Conservation (phyloP, 75 land plant genomes). For the Cryptomeria japonica region DNA sequence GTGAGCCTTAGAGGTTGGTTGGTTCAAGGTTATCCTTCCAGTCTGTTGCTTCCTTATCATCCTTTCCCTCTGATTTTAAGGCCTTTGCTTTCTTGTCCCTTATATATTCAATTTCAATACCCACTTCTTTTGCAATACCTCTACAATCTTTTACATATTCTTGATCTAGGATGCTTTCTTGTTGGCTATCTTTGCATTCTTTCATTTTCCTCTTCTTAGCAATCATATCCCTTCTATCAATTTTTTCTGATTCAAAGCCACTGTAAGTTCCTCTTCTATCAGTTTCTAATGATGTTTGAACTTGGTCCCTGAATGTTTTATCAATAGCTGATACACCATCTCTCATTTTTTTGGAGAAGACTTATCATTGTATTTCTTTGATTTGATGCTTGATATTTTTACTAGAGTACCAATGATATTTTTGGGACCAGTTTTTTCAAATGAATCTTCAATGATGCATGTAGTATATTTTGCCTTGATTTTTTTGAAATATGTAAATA, state of each 20-base stretch:
- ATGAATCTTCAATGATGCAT: not conserved
- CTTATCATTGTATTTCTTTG: slow-evolving; percentile 2
- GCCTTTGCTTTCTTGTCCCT: slow-evolving; percentile 43
- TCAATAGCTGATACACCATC: not conserved
- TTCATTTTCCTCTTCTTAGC: slow-evolving; percentile 51
- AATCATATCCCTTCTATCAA: slow-evolving; percentile 14
- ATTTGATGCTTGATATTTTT: not conserved
- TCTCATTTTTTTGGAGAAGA: slow-evolving; percentile 27
- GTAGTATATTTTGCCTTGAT: slow-evolving; percentile 23
- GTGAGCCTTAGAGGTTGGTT: too few relatives aligned
- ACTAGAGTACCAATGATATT: slow-evolving; percentile 10
- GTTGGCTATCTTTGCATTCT: slow-evolving; percentile 25
- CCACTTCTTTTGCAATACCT: slow-evolving; percentile 17
- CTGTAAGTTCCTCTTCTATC: slow-evolving; percentile 2
- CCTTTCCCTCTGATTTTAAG: slow-evolving; percentile 27
- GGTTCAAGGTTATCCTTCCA: too few relatives aligned
- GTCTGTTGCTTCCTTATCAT: too few relatives aligned
- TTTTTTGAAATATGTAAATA: slow-evolving; percentile 51
- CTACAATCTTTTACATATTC: not conserved
- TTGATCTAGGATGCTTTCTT: not conserved
- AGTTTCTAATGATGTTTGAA: slow-evolving; percentile 13
- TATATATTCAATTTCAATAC: slow-evolving; percentile 29
- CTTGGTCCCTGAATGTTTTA: slow-evolving; percentile 17
- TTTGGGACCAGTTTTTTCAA: slow-evolving; percentile 19
- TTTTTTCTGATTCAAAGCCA: slow-evolving; percentile 10